Conservation (phyloP, 2,329 filamentous ascomycete species). For the Hysterium pulicare region DNA sequence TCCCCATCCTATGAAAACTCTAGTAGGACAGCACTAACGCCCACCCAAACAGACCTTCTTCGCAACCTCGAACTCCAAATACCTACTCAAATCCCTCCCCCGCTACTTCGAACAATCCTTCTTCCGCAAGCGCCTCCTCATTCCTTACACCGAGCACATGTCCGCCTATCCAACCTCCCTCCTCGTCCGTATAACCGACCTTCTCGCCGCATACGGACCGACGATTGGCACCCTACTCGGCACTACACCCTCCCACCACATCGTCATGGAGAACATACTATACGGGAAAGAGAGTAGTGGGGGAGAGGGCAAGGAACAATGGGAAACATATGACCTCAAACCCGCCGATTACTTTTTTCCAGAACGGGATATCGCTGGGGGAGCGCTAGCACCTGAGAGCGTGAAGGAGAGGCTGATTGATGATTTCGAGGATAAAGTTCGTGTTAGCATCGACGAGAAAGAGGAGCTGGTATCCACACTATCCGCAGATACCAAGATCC, state of each 20-base stretch:
- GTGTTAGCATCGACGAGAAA: slow-evolving; percentile 54
- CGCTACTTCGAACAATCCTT: slow-evolving; percentile 68
- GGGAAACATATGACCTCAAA: slow-evolving; percentile 74
- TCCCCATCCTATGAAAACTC: background rate
- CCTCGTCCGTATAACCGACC: slow-evolving; percentile 68
- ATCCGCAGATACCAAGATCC: slow-evolving; percentile 60
- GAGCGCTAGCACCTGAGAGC: slow-evolving; percentile 59
- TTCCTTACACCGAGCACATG: slow-evolving; percentile 65
- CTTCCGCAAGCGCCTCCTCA: slow-evolving; percentile 64
- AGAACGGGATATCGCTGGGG: slow-evolving; percentile 66
- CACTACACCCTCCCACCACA: slow-evolving; percentile 65
- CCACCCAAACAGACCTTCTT: slow-evolving; percentile 69
- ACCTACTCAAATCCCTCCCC: slow-evolving; percentile 68
- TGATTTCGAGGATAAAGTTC: slow-evolving; percentile 64
- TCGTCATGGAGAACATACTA: slow-evolving; percentile 74
- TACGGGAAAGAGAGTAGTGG: slow-evolving; percentile 52
- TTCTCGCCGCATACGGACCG: slow-evolving; percentile 55
- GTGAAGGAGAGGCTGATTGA: slow-evolving; percentile 66
- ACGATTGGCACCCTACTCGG: slow-evolving; percentile 61
- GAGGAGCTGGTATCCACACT: slow-evolving; percentile 55
- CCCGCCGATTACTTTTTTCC: slow-evolving; percentile 73
- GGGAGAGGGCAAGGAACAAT: slow-evolving; percentile 45
- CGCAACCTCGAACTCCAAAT: slow-evolving; percentile 62
- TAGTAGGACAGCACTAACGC: slow-evolving; percentile 5
- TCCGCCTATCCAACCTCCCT: slow-evolving; percentile 56